Percentiles rank a stretch among this genome's conserved stretches.
Evolutionary conservation across 148 eudicot species (phyloP).

Genomic region (Camellia lanceoleosa): DNA sequence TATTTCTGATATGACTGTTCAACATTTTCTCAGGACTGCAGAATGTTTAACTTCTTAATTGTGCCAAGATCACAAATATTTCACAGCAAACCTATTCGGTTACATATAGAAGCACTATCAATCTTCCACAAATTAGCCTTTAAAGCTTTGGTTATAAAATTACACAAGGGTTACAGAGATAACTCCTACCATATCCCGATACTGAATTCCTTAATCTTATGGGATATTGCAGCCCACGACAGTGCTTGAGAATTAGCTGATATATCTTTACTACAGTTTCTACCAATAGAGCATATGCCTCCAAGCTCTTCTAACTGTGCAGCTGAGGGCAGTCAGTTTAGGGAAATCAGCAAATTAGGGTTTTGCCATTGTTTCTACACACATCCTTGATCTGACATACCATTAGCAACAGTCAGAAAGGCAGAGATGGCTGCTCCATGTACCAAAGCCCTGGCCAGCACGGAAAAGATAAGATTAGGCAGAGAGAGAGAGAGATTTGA

Average conservation of each 20-base stretch:
- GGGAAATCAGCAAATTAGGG: background rate
- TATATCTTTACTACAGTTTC: background rate
- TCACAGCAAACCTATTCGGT: background rate
- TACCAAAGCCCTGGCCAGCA: conserved; percentile 63
- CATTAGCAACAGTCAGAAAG: conserved; percentile 67
- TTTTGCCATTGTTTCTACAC: conserved; percentile 32
- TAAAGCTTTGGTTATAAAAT: background rate
- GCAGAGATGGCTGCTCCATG: conserved; percentile 90
- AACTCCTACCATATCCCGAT: background rate
- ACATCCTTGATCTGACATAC: conserved; percentile 94
- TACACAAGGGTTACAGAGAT: background rate
- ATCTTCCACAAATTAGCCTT: conserved; percentile 5
- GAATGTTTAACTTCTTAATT: background rate
- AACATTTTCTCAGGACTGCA: conserved; percentile 8
- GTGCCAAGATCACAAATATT: background rate
- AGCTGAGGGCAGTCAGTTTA: background rate
- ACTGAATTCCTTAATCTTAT: background rate
- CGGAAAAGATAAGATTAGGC: background rate
- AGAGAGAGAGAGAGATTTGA: background rate
- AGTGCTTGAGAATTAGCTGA: conserved; percentile 7
- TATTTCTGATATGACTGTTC: conserved; percentile 5
- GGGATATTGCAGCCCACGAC: background rate
- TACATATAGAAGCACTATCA: background rate
- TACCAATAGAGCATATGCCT: background rate
- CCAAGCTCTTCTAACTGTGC: background rate